Evolutionary conservation across 2,329 filamentous ascomycete genomes (phyloP), one percentile per base, ranked within the genome.

Genomic region (Phialophora tarda): DNA sequence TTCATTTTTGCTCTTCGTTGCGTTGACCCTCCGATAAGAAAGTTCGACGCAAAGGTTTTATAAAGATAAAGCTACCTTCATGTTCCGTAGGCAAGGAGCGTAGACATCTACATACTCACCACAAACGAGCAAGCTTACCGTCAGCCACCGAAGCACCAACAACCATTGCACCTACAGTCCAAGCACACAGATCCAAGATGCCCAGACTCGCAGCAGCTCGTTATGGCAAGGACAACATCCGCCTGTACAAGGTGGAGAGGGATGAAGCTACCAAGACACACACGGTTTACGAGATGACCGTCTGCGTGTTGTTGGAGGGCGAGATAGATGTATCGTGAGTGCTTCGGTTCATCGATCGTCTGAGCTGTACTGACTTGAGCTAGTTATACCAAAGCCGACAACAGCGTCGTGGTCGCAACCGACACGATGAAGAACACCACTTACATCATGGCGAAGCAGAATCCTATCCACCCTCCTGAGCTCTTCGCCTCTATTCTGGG

Each of bases 391-490:
- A 80, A 86, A 76, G 94, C 92, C 74, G 93, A 99, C 83, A 99
- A 99, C 85, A 91, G 89, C 74, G 91, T 96, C 71, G 88, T 99
- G 66, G 94, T 99, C 68, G 93, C 95, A 70, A 99, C 95, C 68
- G 95, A 99, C 81, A 94, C 93, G 28, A 96, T 98, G 82, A 99
- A 99, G 84, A 97, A 99, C 82, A 98, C 91, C 74, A 89, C 91
- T 77, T 97, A 95, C 84, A 93, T 99, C 81, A 90, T 92, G 76
- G 94, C 95, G 76, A 97, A 97, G 83, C 90, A 96, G 81, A 85
- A 96, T 82, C 91, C 93, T 38, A 91, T 99, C 74, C 92, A 89
- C 73, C 93, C 95, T 17, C 94, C 95, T 0, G 95, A 99, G 83
- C 88, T 96, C 69, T 99, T 92, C 78, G 94, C 91, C 72, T 87